Conservation (phyloP, 768 basidiomycete genomes). For the Hemileccinum impolitum region DNA sequence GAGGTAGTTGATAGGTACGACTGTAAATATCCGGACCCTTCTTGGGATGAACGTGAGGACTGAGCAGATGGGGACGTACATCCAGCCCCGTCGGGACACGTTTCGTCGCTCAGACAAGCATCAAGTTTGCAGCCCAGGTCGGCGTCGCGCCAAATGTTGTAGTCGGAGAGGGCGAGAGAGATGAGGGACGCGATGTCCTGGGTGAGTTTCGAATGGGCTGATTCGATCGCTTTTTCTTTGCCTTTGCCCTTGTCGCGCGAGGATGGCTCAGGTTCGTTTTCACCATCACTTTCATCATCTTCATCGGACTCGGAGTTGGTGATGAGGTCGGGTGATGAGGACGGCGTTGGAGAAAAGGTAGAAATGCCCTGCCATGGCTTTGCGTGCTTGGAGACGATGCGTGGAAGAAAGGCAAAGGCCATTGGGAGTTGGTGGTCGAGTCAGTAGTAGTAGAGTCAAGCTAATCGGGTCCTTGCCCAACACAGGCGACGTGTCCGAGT, state of each 20-base stretch:
- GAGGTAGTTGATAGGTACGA: slow-evolving; percentile 57
- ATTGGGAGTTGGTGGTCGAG: not conserved
- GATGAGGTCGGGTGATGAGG: slow-evolving; percentile 5
- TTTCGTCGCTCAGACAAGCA: slow-evolving; percentile 15
- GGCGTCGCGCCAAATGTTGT: slow-evolving; percentile 61
- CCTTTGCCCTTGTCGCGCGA: slow-evolving; percentile 25
- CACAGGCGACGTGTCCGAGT: too few species aligned
- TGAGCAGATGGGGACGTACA: slow-evolving; percentile 40
- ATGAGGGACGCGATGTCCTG: slow-evolving; percentile 51
- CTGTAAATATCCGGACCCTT: slow-evolving; percentile 36
- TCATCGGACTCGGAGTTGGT: slow-evolving; percentile 7
- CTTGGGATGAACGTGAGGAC: not conserved
- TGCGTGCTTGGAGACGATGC: slow-evolving; percentile 39
- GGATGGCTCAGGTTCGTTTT: not conserved
- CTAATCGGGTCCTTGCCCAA: not conserved
- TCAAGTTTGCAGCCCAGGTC: slow-evolving; percentile 52
- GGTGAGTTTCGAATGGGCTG: slow-evolving; percentile 23
- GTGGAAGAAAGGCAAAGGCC: slow-evolving; percentile 47
- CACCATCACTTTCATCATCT: not conserved
- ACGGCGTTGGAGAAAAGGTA: slow-evolving; percentile 4
- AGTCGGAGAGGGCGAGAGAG: slow-evolving; percentile 64
- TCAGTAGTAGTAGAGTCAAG: too few species aligned
- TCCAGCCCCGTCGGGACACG: slow-evolving; percentile 30
- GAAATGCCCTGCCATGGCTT: slow-evolving; percentile 23
- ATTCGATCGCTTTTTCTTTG: slow-evolving; percentile 21